Evolutionary conservation across 139 green algal genomes (phyloP), one percentile per base, ranked within the genome.

Genomic region (Closterium sp.): DNA sequence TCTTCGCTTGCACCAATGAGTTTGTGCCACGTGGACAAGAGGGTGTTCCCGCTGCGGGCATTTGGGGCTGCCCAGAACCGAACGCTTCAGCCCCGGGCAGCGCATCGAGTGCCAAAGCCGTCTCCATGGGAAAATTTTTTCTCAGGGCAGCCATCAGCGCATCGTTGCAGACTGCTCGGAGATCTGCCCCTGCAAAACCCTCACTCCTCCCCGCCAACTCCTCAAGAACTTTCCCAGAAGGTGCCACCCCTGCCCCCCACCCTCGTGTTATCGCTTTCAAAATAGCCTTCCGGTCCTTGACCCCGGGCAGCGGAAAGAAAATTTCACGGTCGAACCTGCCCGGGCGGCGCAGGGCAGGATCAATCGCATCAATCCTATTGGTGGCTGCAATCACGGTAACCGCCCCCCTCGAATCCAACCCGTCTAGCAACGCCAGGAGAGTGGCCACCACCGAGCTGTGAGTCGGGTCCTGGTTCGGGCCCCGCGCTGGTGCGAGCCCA

Each of bases 361-460:
- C 97, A 25, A 99, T 95, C 35, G 98, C 93, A 94, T 98, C 97
- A 0, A 97, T 97, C 28, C 97, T 93, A 28, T 96, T 97, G 31
- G 98, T 99, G 30, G 98, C 98, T 2, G 93, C 98, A 76, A 99
- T 88, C 36, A 99, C 97, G 33, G 95, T 95, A 87, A 99, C 98
- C 21, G n/a, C 35, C 7, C 93, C 93, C 7, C 94, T 69, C 3
- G 88, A 30, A 33, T 87, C 76, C n/a, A 96, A 43, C 16, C 94
- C 94, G 55, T 99, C 97, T 96, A 99, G 97, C 4, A 99, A 95
- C 0, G 96, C 95, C 28, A 99, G 94, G 87, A 99, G 94, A 0
- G 97, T 98, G 84, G 96, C 95, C 88, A 99, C 97, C 34, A 99
- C 96, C 33, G 93, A 97, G 32, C 96, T 96, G 90, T 97, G 97